phyloP scores from a whole-genome alignment of 2,329 filamentous ascomycete species.

The Didymellaceae sp. region DNA sequence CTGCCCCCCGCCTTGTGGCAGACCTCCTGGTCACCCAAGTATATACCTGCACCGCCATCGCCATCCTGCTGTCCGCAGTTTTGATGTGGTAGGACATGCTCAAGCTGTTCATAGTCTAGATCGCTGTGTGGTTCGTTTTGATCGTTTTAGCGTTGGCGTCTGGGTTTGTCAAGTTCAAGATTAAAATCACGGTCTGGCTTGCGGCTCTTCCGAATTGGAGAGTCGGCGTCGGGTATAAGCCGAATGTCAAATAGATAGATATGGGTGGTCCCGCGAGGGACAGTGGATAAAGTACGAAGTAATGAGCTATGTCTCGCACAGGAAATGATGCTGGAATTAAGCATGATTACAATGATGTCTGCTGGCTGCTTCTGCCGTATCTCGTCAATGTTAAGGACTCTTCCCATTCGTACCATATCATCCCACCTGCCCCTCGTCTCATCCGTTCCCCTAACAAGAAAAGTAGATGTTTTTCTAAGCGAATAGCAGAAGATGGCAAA shows the following conservation, averaged over 20 bases:
- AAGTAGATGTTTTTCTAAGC: too few species aligned
- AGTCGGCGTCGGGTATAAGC: not conserved
- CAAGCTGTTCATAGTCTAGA: conserved; percentile 1
- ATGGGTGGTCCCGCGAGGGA: too few species aligned
- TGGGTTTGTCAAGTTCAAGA: conserved; percentile 7
- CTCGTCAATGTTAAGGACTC: too few species aligned
- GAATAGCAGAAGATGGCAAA: too few species aligned
- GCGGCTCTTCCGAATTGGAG: not conserved
- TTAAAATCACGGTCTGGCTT: conserved; percentile 7
- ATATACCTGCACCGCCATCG: not conserved
- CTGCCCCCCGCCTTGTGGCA: not conserved
- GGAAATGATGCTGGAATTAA: too few species aligned
- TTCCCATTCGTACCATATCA: too few species aligned
- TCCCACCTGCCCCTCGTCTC: too few species aligned
- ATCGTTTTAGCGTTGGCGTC: conserved; percentile 15
- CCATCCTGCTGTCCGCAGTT: not conserved
- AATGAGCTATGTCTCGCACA: too few species aligned
- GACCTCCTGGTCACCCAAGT: not conserved
- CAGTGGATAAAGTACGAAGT: too few species aligned
- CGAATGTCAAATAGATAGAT: not conserved
- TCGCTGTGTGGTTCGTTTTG: not conserved
- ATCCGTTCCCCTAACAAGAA: too few species aligned
- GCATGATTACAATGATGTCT: too few species aligned
- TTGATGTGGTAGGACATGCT: not conserved
- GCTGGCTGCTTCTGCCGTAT: too few species aligned